phyloP scores from a whole-genome alignment of 2,329 filamentous ascomycete species.

The Colletotrichum sp. region DNA sequence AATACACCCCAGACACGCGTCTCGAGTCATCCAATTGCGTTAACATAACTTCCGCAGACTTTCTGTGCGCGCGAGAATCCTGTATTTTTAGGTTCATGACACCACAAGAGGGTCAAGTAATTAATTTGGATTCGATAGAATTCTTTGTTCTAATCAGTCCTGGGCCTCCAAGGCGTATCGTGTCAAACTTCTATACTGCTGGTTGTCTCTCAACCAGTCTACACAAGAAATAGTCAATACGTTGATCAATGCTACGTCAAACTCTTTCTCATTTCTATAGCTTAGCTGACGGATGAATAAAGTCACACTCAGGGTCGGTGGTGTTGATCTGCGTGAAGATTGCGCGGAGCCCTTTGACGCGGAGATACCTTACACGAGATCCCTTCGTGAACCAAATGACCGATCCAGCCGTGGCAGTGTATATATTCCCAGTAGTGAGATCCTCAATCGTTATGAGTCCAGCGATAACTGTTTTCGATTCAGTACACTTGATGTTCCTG shows the following conservation, averaged over 20 bases:
- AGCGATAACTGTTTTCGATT: neutral
- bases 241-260: neutral
- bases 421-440: neutral
- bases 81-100: too few species aligned
- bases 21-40: neutral
- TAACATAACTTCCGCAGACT: neutral
- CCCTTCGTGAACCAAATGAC: neutral
- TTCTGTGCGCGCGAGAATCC: neutral
- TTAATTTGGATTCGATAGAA: too few species aligned
- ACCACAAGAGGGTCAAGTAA: too few species aligned
- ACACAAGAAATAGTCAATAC: neutral
- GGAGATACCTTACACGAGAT: neutral
- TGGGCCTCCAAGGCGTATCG: too few species aligned
- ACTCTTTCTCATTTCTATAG: neutral
- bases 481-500: neutral
- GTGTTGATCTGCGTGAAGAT: neutral
- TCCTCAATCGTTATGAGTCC: neutral
- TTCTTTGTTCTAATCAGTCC: too few species aligned
- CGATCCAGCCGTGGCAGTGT: neutral
- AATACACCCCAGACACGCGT: neutral
- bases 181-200: too few species aligned
- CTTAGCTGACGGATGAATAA: neutral
- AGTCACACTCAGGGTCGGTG: neutral
- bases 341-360: neutral
- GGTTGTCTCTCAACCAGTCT: too few species aligned